Base-by-base conservation (phyloP, 331 rosid species). In the Quercus phellos region DNA sequence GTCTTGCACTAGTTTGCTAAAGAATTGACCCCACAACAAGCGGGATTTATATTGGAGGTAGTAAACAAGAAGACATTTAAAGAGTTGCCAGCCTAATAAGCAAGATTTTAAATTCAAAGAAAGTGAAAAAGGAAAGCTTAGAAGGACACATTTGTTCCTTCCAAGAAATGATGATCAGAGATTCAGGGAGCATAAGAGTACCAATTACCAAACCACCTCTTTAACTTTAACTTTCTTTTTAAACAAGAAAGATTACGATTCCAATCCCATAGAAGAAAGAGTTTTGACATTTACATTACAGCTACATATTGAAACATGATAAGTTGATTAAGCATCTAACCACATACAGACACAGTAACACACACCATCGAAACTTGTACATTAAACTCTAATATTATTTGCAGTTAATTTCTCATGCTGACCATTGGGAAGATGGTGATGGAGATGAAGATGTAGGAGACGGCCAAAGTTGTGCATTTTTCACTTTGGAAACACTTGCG, bases 391-490 rank as follows among this genome's bases (percentile, higher is more conserved):
- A 51, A 70, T 30, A 55, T 72, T 1, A 51, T 8, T 10, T 30
- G 29, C 46, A 38, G 12, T 38, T 30, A 56, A 14, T 18, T 54
- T 16, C 29, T 85, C 79, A 84, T 14, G 90, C 85, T 6, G 92
- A 77, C 85, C 86, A 86, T 72, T 72, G 82, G 51, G 85, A 88
- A 64, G 88, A 78, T 42, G 89, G 76, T 9, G 81, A 61, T 30
- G 83, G 56, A 3, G 81, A 71, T 29, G 88, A 77, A 2, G 86
- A 54, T 32, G 80, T 27, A 50, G 86, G 72, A 67, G 88, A 84
- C n/a, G 90, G 80, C 98, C 97, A 94, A 6, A 92, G 87, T 70
- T 94, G 93, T 17, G 99, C 94, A n/a, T 77, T 86, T 85, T 90
- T 94, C 72, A 94, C 99, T 88, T 91, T 90, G 12, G 96, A 92